Base-by-base conservation (phyloP, 805 yeast species). In the Tetrapisispora arboricola region DNA sequence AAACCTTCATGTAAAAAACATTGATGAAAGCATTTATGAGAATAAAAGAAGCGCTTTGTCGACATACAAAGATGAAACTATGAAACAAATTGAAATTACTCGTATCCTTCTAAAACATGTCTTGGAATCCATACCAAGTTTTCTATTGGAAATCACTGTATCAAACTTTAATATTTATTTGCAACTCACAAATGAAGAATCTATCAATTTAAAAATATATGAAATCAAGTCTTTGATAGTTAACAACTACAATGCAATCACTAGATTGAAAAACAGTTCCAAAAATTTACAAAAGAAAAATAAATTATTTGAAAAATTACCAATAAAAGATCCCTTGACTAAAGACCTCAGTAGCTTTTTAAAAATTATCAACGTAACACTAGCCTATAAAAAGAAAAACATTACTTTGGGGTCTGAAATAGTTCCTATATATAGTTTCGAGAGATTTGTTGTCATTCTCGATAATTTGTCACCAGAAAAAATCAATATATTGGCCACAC, bases 361-460 rank as follows among this genome's bases (percentile, higher is more conserved):
- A 2, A 55, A 55, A 33, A 40, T 56, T 15, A 52, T 47, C 6
- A 53, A 55, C 4, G 45, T 50, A 2, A 48, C 47, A 12, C 32
- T 53, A n/a, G 37, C 52, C 36, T 34, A 52, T 25, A 49, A 45
- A 35, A 32, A 44, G 21, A 22, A 34, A 4, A 5, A 24, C 15
- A 2, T 15, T 4, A 11, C 12, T 2, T 9, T 36, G 13, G 33
- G 33, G 6, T 32, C 51, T 2, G 20, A 44, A 7, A 36, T 50
- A 3, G 39, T 50, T 7, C 62, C 61, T 3, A 51, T 59, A 10
- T 49, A 50, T 32, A 54, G 51, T 1, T 55, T 57, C 40, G 61
- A 53, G 40, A 54, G 61, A 45, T 41, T 49, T 26, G 64, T 57
- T 29, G 47, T 50, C 10, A 54, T 53, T 27, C 36, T 56, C 3